These are phyloP conservation scores for Phoma herbarum DNA, from an alignment of 2,329 filamentous ascomycete genomes.

Conservation along the genomic window DNA sequence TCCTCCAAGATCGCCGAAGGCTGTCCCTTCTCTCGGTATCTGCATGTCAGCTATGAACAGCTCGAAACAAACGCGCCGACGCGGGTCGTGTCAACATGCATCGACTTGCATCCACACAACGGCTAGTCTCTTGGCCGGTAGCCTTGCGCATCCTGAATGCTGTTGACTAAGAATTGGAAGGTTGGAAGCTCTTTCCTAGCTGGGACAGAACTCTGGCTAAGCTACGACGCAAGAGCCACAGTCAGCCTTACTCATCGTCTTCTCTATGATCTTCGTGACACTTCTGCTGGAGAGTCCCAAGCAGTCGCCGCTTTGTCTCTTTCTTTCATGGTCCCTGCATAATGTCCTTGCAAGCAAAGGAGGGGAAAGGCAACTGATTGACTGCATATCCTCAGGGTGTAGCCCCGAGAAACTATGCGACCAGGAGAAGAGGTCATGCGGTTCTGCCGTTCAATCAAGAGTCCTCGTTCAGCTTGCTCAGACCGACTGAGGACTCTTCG, in stretches of 20 bases:
- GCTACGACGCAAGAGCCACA: background rate
- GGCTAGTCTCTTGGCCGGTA: background rate
- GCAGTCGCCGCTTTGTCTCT: slow-evolving; percentile 3
- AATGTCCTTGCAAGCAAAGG: background rate
- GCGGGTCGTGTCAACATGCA: slow-evolving; percentile 1
- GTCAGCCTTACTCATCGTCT: slow-evolving; percentile 17
- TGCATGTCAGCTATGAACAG: slow-evolving; percentile 7
- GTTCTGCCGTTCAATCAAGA: background rate
- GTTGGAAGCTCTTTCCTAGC: slow-evolving; percentile 1
- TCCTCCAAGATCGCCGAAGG: background rate
- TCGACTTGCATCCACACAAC: slow-evolving; percentile 1
- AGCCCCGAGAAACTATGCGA: background rate
- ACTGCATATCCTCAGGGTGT: background rate
- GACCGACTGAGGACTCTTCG: background rate
- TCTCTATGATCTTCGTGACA: background rate
- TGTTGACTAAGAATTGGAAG: slow-evolving; percentile 4
- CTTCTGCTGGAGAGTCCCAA: background rate
- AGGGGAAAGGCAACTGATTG: background rate
- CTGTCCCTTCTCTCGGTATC: background rate
- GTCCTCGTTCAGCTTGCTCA: background rate
- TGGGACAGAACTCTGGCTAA: background rate
- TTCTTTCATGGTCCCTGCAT: slow-evolving; percentile 6
- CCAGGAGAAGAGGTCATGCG: background rate
- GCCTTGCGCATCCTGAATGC: background rate
- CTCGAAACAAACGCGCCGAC: slow-evolving; percentile 11